Evolutionary conservation across 2,329 filamentous ascomycete genomes (phyloP).

Genomic region (Nemania abortiva): DNA sequence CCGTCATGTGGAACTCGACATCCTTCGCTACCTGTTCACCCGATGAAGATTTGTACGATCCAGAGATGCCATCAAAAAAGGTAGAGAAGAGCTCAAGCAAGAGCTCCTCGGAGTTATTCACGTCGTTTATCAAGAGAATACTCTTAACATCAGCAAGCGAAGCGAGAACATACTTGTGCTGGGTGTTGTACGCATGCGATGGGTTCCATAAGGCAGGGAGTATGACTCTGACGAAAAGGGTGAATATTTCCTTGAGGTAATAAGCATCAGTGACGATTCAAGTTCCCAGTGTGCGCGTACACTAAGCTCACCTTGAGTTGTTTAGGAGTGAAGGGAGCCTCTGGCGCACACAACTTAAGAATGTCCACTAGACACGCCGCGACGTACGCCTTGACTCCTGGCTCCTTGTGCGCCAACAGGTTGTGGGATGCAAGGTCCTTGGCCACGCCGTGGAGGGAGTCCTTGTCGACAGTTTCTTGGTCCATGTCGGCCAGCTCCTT

Average conservation of each 20-base stretch:
- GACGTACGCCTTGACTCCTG: conserved; percentile 89
- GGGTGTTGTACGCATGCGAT: conserved; percentile 88
- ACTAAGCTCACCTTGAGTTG: conserved; percentile 81
- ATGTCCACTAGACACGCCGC: conserved; percentile 94
- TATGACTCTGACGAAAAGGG: conserved; percentile 84
- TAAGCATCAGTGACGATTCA: conserved; percentile 43
- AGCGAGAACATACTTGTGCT: conserved; percentile 90
- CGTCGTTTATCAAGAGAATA: conserved; percentile 89
- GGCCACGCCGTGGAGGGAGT: conserved; percentile 86
- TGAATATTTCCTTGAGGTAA: conserved; percentile 85
- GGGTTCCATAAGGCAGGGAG: conserved; percentile 88
- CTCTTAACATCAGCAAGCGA: conserved; percentile 95
- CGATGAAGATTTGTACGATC: conserved; percentile 76
- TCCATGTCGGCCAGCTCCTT: conserved; percentile 88
- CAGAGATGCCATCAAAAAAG: conserved; percentile 92
- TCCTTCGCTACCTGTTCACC: conserved; percentile 91
- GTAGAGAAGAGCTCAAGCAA: conserved; percentile 85
- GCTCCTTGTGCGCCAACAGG: conserved; percentile 90
- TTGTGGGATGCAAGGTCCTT: conserved; percentile 86
- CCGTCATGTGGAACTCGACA: conserved; percentile 91
- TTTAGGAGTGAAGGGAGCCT: conserved; percentile 90
- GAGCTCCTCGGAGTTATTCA: conserved; percentile 83
- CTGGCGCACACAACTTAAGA: conserved; percentile 89
- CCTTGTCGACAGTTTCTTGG: conserved; percentile 84
- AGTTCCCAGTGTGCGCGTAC: not conserved